phyloP scores from a whole-genome alignment of 192 early-diverging fungal genomes.

The Coemansia sp. region DNA sequence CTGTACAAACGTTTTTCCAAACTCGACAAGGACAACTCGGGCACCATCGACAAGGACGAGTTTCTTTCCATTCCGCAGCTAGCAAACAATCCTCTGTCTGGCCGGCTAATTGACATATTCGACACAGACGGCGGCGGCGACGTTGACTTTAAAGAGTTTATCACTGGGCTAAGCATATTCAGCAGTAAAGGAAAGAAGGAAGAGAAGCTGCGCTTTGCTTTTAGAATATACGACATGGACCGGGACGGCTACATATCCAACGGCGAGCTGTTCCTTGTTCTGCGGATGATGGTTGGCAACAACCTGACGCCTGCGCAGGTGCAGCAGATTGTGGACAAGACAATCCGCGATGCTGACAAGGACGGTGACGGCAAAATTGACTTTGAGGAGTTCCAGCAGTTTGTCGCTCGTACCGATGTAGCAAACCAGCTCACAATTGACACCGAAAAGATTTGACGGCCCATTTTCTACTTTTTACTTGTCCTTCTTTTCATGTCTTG shows the following conservation, averaged over 20 bases:
- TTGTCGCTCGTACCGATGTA: constrained; percentile 95
- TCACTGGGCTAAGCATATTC: constrained; percentile 91
- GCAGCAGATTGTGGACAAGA: constrained; percentile 99
- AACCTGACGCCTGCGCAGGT: constrained; percentile 95
- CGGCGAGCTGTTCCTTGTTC: constrained; percentile 95
- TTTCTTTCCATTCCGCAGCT: constrained; percentile 96
- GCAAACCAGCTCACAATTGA: constrained; percentile 95
- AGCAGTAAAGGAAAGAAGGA: constrained; percentile 91
- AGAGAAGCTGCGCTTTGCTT: constrained; percentile 94
- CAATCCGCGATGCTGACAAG: constrained; percentile 97
- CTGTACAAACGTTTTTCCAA: constrained; percentile 98
- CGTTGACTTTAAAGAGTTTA: constrained; percentile 99
- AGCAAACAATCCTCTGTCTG: constrained; percentile 95
- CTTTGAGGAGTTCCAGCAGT: constrained; percentile 93
- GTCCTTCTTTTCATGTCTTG: background rate
- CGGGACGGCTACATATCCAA: constrained; percentile 98
- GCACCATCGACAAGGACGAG: constrained; percentile 96
- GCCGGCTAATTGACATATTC: constrained; percentile 94
- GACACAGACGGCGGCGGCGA: constrained; percentile 98
- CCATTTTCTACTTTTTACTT: background rate
- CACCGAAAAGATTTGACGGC: constrained; percentile 40
- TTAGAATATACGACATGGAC: constrained; percentile 99
- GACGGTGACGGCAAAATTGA: constrained; percentile 94
- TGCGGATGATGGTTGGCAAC: constrained; percentile 99
- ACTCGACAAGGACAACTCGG: constrained; percentile 96